Evolutionary conservation across 2,329 filamentous ascomycete species (phyloP), one percentile per base, ranked within the genome.

Genomic region (Neurospora sp.): DNA sequence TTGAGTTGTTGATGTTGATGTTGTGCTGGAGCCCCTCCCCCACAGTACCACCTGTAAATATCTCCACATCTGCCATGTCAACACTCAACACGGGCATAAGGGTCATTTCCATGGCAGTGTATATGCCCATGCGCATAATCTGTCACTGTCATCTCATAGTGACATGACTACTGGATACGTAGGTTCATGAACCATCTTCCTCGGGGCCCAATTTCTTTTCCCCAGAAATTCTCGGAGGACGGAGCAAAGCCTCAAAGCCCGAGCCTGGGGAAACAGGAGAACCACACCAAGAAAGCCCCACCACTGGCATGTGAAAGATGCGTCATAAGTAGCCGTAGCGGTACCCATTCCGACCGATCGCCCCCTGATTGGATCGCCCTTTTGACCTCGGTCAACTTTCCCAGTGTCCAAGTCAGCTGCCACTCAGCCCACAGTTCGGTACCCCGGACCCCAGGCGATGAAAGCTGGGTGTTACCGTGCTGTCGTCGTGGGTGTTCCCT

Each of bases 261-360:
- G 46, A 57, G 52, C 52, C 52, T 62, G 52, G 52, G 52, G 52
- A n/a, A 52, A 52, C 43, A 62, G 52, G 46, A 46, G 43, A 46
- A 46, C n/a, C 12, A 11, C 4, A 11, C 4, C 0, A 19, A 52
- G 28, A 15, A 62, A 36, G 17, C 19, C 17, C 67, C 67, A 52
- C 36, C 8, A n/a, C 15, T 69, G 62, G 67, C 70, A 71, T 71
- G 70, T 71, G 70, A 71, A 70, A 69, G 66, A 67, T 69, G 68
- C 70, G 66, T 69, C 69, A 71, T 71, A 52, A 36, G 23, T 37
- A 33, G 52, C 52, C 52, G 8, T 33, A 62, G 52, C 52, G 52
- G 12, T 62, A 62, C 52, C 28, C 52, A 57, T 57, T 33, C 46
- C 46, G 33, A 37, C 37, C 15, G 28, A 46, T 41, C 15, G 66